Evolutionary conservation across 352 stramenopile species (phyloP), one percentile per base, ranked within the genome.

Genomic region (Pythium dissimile): DNA sequence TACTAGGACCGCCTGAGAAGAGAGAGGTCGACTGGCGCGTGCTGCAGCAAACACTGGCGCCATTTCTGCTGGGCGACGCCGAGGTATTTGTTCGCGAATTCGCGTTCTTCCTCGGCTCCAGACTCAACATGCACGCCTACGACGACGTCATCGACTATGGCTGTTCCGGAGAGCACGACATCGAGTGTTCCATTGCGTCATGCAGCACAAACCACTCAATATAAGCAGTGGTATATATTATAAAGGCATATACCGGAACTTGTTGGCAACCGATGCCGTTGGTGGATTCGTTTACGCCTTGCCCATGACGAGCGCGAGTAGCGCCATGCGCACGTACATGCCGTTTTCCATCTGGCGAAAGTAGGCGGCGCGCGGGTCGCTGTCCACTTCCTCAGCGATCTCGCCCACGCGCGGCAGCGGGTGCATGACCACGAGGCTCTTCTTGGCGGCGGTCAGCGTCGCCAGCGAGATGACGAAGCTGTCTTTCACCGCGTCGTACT

Each of bases 321-420:
- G 69, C 42, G 97, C 97, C 96, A 99, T 99, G 69, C 97, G 90
- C 59, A 98, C 93, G 75, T 96, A 99, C 96, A 99, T 99, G 55
- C 97, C 97, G 81, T 99, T 98, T 68, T 95, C 83, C 87, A 97
- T 97, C 78, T 99, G 95, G 59, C 95, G 81, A 68, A 99, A 99
- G 73, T 99, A 99, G 11, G 94, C 96, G 35, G 96, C 95, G 45
- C 95, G 87, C 35, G 95, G 94, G 71, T 99, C 94, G 10, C 66
- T 68, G 72, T 99, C 97, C 20, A 99, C 92, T 38, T 98, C 95
- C 54, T 97, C 86, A 8, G 79, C 70, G 63, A 99, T 99, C 71
- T 99, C 97, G 57, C 96, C 95, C 9, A 99, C 93, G 52, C 97
- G 82, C 13, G 97, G 97, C 18, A 99, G 78, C 46, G 97, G 97